Evolutionary conservation across 2,329 filamentous ascomycete species (phyloP).

Genomic region (Fusarium tanahbumbuense): DNA sequence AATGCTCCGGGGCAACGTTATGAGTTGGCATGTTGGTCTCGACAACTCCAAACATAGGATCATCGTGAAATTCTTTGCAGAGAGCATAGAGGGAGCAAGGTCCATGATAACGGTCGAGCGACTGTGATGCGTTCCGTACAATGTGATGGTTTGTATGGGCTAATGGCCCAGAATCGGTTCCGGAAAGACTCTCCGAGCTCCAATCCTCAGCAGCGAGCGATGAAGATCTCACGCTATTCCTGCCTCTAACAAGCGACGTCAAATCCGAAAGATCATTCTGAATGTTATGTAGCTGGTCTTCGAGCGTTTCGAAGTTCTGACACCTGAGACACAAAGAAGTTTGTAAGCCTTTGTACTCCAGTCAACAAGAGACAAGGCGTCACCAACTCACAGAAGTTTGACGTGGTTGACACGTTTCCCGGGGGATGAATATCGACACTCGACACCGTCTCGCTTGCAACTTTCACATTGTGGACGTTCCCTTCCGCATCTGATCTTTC

Average conservation of each 20-base stretch:
- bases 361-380: not conserved
- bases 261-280: conserved; percentile 45
- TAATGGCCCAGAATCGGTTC: not conserved
- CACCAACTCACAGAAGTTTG: conserved; percentile 44
- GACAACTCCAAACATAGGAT: conserved; percentile 26
- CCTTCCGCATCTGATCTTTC: conserved; percentile 46
- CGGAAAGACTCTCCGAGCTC: conserved; percentile 7
- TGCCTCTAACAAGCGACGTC: conserved; percentile 43
- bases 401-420: conserved; percentile 47
- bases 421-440: conserved; percentile 46
- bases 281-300: conserved; percentile 44
- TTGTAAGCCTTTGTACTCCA: conserved; percentile 35
- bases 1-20: conserved; percentile 2
- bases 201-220: conserved; percentile 20
- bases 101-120: conserved; percentile 42
- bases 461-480: conserved; percentile 47
- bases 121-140: conserved; percentile 33
- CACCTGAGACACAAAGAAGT: conserved; percentile 37
- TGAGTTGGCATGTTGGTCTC: conserved; percentile 2
- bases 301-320: conserved; percentile 46
- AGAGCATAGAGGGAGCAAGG: conserved; percentile 44
- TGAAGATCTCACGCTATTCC: conserved; percentile 22
- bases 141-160: conserved; percentile 36
- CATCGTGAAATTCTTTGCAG: conserved; percentile 42
- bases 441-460: conserved; percentile 47